Evolutionary conservation across 78 protist genomes (phyloP), one percentile per base, ranked within the genome.

Genomic region (Chrysochromulina parva): DNA sequence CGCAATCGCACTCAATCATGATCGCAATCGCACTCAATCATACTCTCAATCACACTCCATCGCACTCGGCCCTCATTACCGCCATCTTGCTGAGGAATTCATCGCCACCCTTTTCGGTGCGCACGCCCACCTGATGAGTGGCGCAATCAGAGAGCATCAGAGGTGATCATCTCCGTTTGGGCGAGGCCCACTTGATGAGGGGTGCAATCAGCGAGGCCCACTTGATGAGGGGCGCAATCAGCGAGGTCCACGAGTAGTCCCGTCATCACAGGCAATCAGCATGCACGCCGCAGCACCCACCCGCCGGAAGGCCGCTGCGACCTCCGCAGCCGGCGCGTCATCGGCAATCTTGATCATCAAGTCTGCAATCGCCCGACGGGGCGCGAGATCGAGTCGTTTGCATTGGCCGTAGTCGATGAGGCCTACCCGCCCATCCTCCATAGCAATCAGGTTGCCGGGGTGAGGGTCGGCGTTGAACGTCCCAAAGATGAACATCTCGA

Each of bases 361-460:
- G 55, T 6, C 73, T 7, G 92, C 92, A 6, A 90, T 28, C 17
- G n/a, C 52, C 3, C 14, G 57, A 24, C 67, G 38, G 53, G 0
- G 5, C 22, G 1, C 54, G 47, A 3, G 65, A 0, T 50, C 6
- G 17, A 90, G 22, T 14, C 14, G 10, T 85, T 92, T 92, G 66
- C 90, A 89, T 65, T 94, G 95, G 3, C 95, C 95, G 85, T 65
- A 94, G 89, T 94, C 95, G 57, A 94, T 76, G n/a, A 94, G 92
- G 26, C 94, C 95, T 6, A 94, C 88, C 7, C 92, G 86, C 28
- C 95, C 95, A 26, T 91, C 92, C 26, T 14, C 48, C 73, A 88
- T 2, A 55, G 90, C 92, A 60, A 94, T 28, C 24, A 94, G 16
- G 89, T 94, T 94, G 6, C 95, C 95, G 24, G 95, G 95, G 65